These are phyloP conservation scores for Mortierella sp. DNA, from an alignment of 371 early-diverging fungal genomes.

Conservation along the genomic window DNA sequence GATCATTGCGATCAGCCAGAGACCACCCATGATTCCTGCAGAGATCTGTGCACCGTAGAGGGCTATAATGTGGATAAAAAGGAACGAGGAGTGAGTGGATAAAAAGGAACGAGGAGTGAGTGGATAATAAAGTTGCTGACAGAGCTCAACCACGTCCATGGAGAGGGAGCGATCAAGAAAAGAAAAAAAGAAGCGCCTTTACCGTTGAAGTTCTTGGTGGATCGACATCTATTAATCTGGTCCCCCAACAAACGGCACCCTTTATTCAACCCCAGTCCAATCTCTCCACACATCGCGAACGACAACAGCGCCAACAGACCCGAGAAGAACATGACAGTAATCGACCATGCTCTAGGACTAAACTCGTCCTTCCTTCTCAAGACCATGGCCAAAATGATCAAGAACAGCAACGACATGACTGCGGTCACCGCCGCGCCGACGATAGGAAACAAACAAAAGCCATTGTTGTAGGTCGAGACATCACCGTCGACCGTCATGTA, in stretches of 20 bases:
- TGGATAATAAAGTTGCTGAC: too few relatives aligned
- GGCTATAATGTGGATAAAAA: slow-evolving; percentile 8
- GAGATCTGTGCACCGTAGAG: slow-evolving; percentile 43
- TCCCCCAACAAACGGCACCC: slow-evolving; percentile 27
- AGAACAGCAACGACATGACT: slow-evolving; percentile 17
- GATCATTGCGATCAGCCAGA: slow-evolving; percentile 23
- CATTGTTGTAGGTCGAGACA: slow-evolving; percentile 35
- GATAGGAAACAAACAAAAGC: slow-evolving; percentile 51
- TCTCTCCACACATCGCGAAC: slow-evolving; percentile 44
- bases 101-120: background rate
- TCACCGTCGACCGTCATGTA: slow-evolving; percentile 28
- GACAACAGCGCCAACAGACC: slow-evolving; percentile 15
- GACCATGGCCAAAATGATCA: slow-evolving; percentile 11
- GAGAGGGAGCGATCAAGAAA: background rate
- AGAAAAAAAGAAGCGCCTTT: slow-evolving; percentile 15
- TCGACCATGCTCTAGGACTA: slow-evolving; percentile 12
- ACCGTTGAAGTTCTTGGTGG: slow-evolving; percentile 27
- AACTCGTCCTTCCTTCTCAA: slow-evolving; percentile 22
- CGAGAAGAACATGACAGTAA: slow-evolving; percentile 4
- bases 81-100: background rate
- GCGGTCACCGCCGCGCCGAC: slow-evolving; percentile 38
- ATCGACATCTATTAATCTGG: slow-evolving; percentile 13
- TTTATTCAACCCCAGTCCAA: slow-evolving; percentile 48
- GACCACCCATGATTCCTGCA: slow-evolving; percentile 39
- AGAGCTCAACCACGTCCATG: too few relatives aligned